Evolutionary conservation across 805 yeast species (phyloP), one percentile per base, ranked within the genome.

Genomic region (Nakazawaea pomicola): DNA sequence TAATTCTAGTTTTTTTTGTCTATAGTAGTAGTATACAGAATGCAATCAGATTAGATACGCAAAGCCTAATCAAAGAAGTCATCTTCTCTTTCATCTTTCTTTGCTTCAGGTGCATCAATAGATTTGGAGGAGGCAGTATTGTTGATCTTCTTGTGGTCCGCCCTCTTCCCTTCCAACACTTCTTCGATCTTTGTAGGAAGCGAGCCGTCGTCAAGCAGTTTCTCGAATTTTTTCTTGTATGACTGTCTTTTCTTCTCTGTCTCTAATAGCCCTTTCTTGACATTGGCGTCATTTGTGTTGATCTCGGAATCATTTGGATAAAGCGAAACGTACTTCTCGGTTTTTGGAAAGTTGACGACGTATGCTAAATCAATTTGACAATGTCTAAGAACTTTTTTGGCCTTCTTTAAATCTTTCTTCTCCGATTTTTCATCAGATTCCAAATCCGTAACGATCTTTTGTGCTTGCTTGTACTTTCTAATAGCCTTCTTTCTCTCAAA

Each of bases 401-500:
- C 54, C 36, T 62, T 60, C 43, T 62, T 61, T 16, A 60, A 41
- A 10, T 54, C 55, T 17, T 54, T 29, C 12, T 46, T 51, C 30
- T 57, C 53, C 2, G 43, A 21, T 24, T 48, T 48, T 1, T 56
- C 67, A 38, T 59, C 53, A 24, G 55, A 38, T 36, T 60, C 60
- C 17, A 62, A 64, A 21, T 64, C 69, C 6, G 62, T 64, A 24
- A 65, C 48, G 10, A 58, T 55, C 33, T 65, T 68, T 35, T 52
- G 55, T 2, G 77, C 74, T 41, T 66, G 72, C 48, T 81, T 83
- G 54, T 85, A 76, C 44, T 68, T 74, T 55, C 95, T 74, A 19
- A 76, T 50, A 0, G 96, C 93, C 70, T 89, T 90, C 64, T 88
- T 87, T 55, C 74, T 78, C 60, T 90, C 98, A 47, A 93, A 87